Base-by-base conservation (phyloP, 345 rosid species). In the Excoecaria agallocha region DNA sequence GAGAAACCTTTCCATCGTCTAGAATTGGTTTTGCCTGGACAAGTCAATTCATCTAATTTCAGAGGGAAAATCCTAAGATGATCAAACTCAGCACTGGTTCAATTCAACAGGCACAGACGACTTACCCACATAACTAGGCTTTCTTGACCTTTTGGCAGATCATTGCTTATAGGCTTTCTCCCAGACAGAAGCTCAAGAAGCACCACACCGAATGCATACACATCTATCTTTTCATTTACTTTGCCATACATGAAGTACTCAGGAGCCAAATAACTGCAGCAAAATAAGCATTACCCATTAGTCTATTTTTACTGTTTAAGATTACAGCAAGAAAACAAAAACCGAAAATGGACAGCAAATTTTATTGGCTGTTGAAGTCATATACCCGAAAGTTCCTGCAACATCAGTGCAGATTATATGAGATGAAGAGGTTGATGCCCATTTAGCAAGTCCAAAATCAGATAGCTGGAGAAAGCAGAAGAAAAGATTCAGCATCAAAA, bases 321-420 rank as follows among this genome's bases (percentile, higher is more conserved):
- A 30, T 19, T 6, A 30, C 55, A 20, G 24, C 20, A 22, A 70
- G 43, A 15, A 55, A 15, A 74, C 19, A 9, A 43, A n/a, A 73
- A 58, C 68, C 46, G 22, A 56, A 30, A 30, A 30, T 30, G 30
- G 30, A 30, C 30, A 2, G 30, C 30, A 30, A 30, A 30, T 30
- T 30, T 30, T 30, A 30, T 30, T 30, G 30, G 30, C 30, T 30
- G 20, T 10, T 19, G 12, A 35, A 72, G 35, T 30, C 17, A 74
- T 91, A 60, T 82, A 95, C 98, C 99, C 99, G 87, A 95, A 95
- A 20, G 99, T 95, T 73, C 99, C 99, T 4, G 90, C 86, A 75
- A 95, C 94, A 77, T 85, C 97, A 8, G 85, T 86, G 76, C 87
- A 75, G 19, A 86, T 73, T 63, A 75, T 76, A 22, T 83, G 88